Base-by-base conservation (phyloP, 2,329 filamentous ascomycete species). In the Emergomyces orientalis region DNA sequence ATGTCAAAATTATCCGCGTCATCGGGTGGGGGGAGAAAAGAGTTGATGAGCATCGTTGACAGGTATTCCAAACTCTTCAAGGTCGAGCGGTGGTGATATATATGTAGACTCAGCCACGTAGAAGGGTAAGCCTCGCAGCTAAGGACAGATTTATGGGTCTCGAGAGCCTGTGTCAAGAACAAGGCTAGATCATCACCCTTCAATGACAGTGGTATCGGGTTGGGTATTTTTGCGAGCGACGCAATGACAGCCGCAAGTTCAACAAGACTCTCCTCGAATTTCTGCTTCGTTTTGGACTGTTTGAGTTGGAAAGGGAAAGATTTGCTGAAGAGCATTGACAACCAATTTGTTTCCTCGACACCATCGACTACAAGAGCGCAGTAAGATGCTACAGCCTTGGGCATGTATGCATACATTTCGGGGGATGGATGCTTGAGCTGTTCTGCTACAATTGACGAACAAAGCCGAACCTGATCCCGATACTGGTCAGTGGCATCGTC, bases 1-100 rank as follows among this genome's bases (percentile, higher is more conserved):
- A 91, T 97, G 71, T 95, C 91, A 75, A 97, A 99, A 14, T 82
- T 84, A 70, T 97, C 93, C 0, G 91, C 91, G 68, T 97, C 90
- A 67, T 97, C 94, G 0, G 93, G 90, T 52, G 93, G 82, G 0
- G 95, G 94, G 1, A 99, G 79, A 71, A 93, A 93, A 0, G 85
- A 87, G 45, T 93, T 88, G n/a, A 91, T 82, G 64, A 99, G 78
- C 13, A 96, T 87, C 55, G 85, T 82, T 9, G 88, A 88, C 9
- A 97, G 79, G 69, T 94, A 91, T 71, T 96, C 89, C 41, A 99
- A 79, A 8, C 88, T 90, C 63, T 86, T 86, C 82, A 97, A 90
- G 1, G 90, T 90, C 22, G 91, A 93, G 71, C 91, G 91, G 77
- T 96, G 91, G 71, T 96, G 90, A 75, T 90, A 94, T 49, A 97